Conservation (phyloP, 768 basidiomycete genomes). For the Mycena venus region DNA sequence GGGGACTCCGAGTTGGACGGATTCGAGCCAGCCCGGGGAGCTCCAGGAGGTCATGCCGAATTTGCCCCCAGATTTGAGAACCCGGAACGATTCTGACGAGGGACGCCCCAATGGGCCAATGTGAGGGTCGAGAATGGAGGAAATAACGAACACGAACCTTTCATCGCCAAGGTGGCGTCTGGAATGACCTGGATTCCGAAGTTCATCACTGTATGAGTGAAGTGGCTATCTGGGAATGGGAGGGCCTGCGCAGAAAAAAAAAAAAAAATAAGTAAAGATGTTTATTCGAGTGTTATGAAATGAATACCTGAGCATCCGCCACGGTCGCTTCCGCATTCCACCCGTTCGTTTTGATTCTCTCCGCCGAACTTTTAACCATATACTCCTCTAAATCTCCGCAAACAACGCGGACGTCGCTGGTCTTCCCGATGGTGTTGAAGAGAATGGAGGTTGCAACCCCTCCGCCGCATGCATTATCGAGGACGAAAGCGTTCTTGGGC, state of each 20-base stretch:
- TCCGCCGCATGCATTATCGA: constrained; percentile 25
- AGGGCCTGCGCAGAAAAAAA: background rate
- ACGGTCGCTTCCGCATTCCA: constrained; percentile 22
- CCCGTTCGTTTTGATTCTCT: constrained; percentile 18
- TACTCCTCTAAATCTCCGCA: constrained; percentile 10
- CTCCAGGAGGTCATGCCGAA: constrained; percentile 16
- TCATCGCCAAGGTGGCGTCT: constrained; percentile 1
- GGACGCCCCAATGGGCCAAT: background rate
- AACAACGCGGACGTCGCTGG: background rate
- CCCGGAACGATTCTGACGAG: constrained; percentile 17
- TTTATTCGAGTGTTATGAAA: too few relatives aligned
- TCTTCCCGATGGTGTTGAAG: background rate
- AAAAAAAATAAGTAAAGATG: too few relatives aligned
- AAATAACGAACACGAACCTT: background rate
- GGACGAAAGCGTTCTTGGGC: constrained; percentile 11
- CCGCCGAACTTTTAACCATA: constrained; percentile 14
- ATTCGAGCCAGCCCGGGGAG: constrained; percentile 19
- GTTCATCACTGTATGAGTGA: constrained; percentile 28
- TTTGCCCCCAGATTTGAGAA: constrained; percentile 7
- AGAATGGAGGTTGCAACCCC: constrained; percentile 13
- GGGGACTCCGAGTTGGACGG: background rate
- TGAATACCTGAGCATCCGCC: constrained; percentile 25
- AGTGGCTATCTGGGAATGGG: constrained; percentile 20
- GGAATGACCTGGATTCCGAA: constrained; percentile 26
- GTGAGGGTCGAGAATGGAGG: background rate